These are phyloP conservation scores for Comarum palustre DNA, from an alignment of 306 rosid genomes.

Conservation along the genomic window DNA sequence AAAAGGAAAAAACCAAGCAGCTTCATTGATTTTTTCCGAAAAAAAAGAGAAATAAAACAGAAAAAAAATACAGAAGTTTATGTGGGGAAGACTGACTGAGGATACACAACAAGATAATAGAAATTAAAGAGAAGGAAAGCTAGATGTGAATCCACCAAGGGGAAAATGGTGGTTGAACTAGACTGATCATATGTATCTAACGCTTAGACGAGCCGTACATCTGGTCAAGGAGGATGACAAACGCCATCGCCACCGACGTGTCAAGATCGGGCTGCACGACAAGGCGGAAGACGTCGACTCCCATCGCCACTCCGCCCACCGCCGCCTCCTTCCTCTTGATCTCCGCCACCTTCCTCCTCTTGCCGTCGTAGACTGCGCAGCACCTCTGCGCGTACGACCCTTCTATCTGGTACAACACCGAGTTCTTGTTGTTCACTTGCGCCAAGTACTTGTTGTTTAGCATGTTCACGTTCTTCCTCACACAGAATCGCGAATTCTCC, in stretches of 20 bases:
- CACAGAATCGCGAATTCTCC: slow-evolving; percentile 40
- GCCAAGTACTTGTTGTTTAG: slow-evolving; percentile 50
- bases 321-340: slow-evolving; percentile 59
- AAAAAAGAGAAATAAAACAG: neutral
- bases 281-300: slow-evolving; percentile 66
- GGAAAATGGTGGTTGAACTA: slow-evolving; percentile 18
- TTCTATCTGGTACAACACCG: slow-evolving; percentile 43
- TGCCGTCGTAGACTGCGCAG: slow-evolving; percentile 49
- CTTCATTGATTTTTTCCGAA: slow-evolving; percentile 12
- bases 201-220: slow-evolving; percentile 42
- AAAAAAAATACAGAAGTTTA: neutral
- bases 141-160: slow-evolving; percentile 11
- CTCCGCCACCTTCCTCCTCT: slow-evolving; percentile 58
- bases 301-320: slow-evolving; percentile 49
- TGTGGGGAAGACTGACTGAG: neutral
- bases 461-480: slow-evolving; percentile 39
- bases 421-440: slow-evolving; percentile 29
- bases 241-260: slow-evolving; percentile 60
- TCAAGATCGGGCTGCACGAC: slow-evolving; percentile 52
- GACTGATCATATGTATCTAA: neutral
- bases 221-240: slow-evolving; percentile 59
- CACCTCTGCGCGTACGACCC: slow-evolving; percentile 61
- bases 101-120: neutral
- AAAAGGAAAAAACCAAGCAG: slow-evolving; percentile 50
- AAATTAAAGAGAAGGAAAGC: neutral